Evolutionary conservation across 2,329 filamentous ascomycete genomes (phyloP), one percentile per base, ranked within the genome.

Genomic region (Pezicula neosporulosa): DNA sequence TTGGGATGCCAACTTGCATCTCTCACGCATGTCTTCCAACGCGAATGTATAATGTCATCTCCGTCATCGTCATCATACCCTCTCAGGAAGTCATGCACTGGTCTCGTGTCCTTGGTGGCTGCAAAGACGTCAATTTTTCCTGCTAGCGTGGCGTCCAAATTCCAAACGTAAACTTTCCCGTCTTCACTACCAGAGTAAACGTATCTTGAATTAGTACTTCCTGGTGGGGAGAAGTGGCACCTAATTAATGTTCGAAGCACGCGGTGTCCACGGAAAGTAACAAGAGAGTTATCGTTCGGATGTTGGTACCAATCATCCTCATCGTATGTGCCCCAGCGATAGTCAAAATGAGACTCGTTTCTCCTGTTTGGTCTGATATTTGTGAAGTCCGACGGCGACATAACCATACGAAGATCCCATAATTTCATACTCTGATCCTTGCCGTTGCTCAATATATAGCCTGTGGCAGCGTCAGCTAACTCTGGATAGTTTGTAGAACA

Each of bases 391-490:
- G 85, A 78, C 1, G 87, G 86, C 5, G 84, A 84, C 76, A 94
- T 89, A 78, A 91, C 93, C 77, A 89, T 95, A 47, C 93, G 80
- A 50, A 97, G 68, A 68, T 99, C 94, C 94, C 94, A 99, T 0
- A 99, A 78, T 71, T 97, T 97, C 83, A 96, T 96, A 39, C 86
- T 93, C 69, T 97, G 94, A 65, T 99, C 94, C 66, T 97, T 99
- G 55, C 85, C 90, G 63, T 99, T 99, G 59, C 87, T 92, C 24
- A 99, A 81, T 8, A 97, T 87, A 67, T 97, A 97, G 51, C 65
- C 64, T 66, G 41, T 1, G 28, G 37, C 18, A 36, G 8, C 28
- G 21, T 47, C 28, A 21, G 4, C 13, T 21, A n/a, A 4, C 30
- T 13, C 30, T 4, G 7, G 12, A 33, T 3, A 33, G 12, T 9